A percentile compares a stretch with the other conserved stretches of the same genome.
These are phyloP conservation scores for Vairimorpha necatrix DNA, from an alignment of 371 early-diverging fungal species.

Conservation along the genomic window DNA sequence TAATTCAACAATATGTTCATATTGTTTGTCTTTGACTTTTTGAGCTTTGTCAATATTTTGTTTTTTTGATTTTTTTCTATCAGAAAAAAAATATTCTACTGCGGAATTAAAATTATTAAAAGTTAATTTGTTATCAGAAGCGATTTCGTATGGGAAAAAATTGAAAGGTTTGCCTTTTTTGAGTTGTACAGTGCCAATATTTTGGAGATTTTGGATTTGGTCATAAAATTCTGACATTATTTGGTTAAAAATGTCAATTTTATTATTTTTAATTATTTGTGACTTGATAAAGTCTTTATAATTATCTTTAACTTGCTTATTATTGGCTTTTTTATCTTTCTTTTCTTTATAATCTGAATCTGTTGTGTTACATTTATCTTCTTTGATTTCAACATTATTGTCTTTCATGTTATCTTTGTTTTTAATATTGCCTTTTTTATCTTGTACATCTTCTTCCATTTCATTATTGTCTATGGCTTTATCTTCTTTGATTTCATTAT, in stretches of 20 bases:
- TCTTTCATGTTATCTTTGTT: neutral
- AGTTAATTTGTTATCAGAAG: neutral
- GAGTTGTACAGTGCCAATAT: conserved; percentile 40
- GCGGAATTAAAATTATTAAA: conserved; percentile 52
- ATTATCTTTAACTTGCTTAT: too few species aligned
- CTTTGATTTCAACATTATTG: conserved; percentile 23
- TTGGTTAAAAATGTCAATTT: conserved; percentile 39
- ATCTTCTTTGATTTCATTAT: neutral
- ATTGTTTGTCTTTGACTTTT: conserved; percentile 54
- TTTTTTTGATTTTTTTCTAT: conserved; percentile 46
- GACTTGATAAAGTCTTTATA: too few species aligned
- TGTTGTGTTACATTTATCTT: too few species aligned
- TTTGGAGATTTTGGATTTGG: conserved; percentile 26
- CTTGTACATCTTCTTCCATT: too few species aligned
- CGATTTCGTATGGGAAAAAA: conserved; percentile 38
- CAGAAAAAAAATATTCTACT: conserved; percentile 41
- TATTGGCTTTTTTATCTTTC: neutral
- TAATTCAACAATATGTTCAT: conserved; percentile 47
- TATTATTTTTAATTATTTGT: too few species aligned
- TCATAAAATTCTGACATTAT: conserved; percentile 34
- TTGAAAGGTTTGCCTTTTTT: conserved; percentile 36
- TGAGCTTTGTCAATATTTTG: conserved; percentile 31
- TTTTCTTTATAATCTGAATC: neutral
- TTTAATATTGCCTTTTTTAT: too few species aligned
- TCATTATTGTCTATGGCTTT: neutral